Evolutionary conservation across 192 early-diverging fungal species (phyloP).

Genomic region (Coemansia sp.): DNA sequence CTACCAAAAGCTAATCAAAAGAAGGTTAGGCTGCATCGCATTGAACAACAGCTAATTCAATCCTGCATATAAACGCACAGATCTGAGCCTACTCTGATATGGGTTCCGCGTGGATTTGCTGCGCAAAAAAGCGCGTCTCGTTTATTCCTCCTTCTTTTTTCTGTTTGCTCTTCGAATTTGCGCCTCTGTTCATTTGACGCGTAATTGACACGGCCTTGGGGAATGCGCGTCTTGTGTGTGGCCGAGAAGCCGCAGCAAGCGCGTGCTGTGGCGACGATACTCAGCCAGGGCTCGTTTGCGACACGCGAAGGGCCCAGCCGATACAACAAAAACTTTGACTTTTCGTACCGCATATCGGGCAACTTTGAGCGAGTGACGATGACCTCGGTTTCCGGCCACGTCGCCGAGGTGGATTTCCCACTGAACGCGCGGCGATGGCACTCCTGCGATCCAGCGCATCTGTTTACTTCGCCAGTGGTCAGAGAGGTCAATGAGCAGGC

Average conservation of each 20-base stretch:
- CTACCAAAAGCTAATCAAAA: too few relatives aligned
- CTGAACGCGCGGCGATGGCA: conserved; percentile 60
- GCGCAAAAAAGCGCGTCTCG: neutral
- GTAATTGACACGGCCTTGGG: neutral
- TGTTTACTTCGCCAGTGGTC: conserved; percentile 70
- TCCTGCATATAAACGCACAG: too few relatives aligned
- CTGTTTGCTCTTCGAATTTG: conserved; percentile 9
- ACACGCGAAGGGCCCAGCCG: conserved; percentile 37
- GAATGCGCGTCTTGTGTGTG: conserved; percentile 85
- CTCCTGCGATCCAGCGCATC: conserved; percentile 46
- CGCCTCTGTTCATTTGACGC: conserved; percentile 1
- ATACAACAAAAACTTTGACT: conserved; percentile 80
- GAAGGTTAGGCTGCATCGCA: too few relatives aligned
- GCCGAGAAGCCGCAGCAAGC: conserved; percentile 93
- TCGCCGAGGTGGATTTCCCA: conserved; percentile 67
- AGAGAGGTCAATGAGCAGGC: conserved; percentile 46
- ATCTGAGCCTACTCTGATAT: conserved; percentile 1
- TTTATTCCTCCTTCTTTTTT: neutral
- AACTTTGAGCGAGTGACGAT: conserved; percentile 63
- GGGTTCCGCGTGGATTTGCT: neutral
- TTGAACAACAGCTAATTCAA: too few relatives aligned
- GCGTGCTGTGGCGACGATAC: conserved; percentile 72
- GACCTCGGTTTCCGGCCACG: conserved; percentile 81
- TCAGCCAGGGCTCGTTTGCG: conserved; percentile 55
- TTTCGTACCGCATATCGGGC: conserved; percentile 58